Percentiles rank a stretch among this genome's conserved stretches.
phyloP scores from a whole-genome alignment of 2,329 filamentous ascomycete genomes.

The Albophoma yamanashiensis region DNA sequence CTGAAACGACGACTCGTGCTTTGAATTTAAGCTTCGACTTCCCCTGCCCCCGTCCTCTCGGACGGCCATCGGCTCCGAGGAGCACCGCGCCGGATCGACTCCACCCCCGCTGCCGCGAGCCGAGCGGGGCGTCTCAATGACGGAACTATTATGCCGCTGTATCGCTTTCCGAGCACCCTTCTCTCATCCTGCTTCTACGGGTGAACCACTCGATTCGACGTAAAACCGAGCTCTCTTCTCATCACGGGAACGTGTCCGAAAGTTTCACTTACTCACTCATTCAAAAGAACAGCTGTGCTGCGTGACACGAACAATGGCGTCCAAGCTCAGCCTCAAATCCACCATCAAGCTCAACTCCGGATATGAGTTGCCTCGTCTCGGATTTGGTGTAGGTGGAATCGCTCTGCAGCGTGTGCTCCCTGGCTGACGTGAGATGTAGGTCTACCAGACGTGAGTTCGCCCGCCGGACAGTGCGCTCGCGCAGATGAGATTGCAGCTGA shows the following conservation, averaged over 20 bases:
- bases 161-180: background rate
- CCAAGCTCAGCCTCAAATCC: conserved; percentile 33
- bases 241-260: background rate
- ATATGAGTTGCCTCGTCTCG: conserved; percentile 39
- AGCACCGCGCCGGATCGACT: background rate
- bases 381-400: conserved; percentile 37
- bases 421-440: conserved; percentile 19
- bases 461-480: background rate
- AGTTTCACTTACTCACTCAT: conserved; percentile 8
- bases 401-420: background rate
- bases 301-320: conserved; percentile 25
- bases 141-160: background rate
- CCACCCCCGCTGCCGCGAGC: background rate
- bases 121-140: background rate
- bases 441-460: conserved; percentile 40
- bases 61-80: background rate
- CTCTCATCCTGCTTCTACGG: background rate
- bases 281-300: background rate
- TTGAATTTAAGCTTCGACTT: background rate
- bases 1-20: background rate
- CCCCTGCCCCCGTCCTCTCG: background rate
- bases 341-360: conserved; percentile 44
- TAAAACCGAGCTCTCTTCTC: background rate
- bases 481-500: background rate
- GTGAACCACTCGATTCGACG: background rate